Evolutionary conservation across 2,329 filamentous ascomycete species (phyloP).

Genomic region (Talaromyces verruculosus): DNA sequence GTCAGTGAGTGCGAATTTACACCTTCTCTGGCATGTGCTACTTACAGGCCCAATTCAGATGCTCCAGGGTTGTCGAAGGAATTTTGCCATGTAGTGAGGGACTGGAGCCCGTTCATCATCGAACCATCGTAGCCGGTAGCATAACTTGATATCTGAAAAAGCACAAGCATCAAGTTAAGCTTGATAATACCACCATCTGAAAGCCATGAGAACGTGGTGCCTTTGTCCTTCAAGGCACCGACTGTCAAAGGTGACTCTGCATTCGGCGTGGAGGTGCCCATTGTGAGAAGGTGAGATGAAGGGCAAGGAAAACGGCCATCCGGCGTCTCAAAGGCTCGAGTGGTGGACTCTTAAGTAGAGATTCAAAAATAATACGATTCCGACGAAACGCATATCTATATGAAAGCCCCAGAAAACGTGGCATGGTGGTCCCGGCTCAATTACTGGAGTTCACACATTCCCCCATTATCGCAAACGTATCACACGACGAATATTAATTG

Average conservation of each 20-base stretch:
- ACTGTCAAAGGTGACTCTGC: constrained; percentile 14
- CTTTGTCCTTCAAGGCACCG: constrained; percentile 11
- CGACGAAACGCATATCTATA: background rate
- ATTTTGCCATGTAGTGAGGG: constrained; percentile 37
- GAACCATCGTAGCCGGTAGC: constrained; percentile 11
- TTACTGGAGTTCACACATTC: background rate
- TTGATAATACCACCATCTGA: background rate
- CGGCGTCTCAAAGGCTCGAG: background rate
- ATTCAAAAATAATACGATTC: background rate
- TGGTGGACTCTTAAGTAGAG: background rate
- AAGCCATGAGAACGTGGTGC: constrained; percentile 1
- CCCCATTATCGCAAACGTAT: background rate
- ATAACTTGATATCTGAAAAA: constrained; percentile 11
- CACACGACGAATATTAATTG: background rate
- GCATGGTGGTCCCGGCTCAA: background rate
- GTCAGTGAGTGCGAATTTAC: background rate
- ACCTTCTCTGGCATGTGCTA: background rate
- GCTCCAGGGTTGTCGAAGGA: constrained; percentile 6
- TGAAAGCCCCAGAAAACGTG: constrained; percentile 7
- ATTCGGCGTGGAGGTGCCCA: background rate
- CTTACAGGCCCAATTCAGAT: constrained; percentile 10
- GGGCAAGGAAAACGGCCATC: background rate
- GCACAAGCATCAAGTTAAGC: constrained; percentile 7
- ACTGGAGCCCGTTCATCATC: constrained; percentile 47
- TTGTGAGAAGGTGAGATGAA: background rate